Percentiles rank a stretch among this genome's conserved stretches.
Conservation (phyloP, 305 asterid genomes). For the Lippia alba region DNA sequence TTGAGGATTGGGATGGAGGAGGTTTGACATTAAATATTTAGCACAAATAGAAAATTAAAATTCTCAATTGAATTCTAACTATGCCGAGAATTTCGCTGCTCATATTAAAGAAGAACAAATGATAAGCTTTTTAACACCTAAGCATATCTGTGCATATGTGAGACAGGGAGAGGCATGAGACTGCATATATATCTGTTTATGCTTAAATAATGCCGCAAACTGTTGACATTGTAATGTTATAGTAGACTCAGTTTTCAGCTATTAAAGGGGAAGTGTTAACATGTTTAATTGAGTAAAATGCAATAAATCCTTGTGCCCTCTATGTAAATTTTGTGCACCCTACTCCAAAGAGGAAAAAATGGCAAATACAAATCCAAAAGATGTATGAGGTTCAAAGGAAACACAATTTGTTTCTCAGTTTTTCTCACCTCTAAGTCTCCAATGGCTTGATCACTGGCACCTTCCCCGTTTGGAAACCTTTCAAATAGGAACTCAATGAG, state of each 20-base stretch:
- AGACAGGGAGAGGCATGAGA: background rate
- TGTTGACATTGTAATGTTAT: background rate
- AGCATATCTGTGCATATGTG: background rate
- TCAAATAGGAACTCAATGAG: constrained; percentile 87
- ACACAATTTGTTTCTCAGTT: constrained; percentile 38
- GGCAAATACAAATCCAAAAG: constrained; percentile 20
- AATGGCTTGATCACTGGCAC: constrained; percentile 70
- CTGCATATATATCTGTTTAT: constrained; percentile 4
- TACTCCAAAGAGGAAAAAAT: constrained; percentile 26
- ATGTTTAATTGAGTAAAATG: background rate
- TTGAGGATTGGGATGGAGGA: background rate
- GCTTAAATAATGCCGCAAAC: constrained; percentile 15
- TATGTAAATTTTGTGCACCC: constrained; percentile 4
- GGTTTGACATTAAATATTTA: background rate
- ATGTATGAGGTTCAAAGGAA: constrained; percentile 10
- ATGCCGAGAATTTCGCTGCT: background rate
- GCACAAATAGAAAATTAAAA: constrained; percentile 9
- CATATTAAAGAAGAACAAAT: background rate
- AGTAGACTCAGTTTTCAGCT: background rate
- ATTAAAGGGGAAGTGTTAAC: background rate
- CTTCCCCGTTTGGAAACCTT: constrained; percentile 67
- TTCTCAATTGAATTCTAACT: background rate
- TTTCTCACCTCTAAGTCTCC: constrained; percentile 87
- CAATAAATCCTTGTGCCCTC: constrained; percentile 5
- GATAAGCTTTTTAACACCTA: background rate